phyloP scores from a whole-genome alignment of 352 stramenopile genomes.

The Pythium myriotylum region DNA sequence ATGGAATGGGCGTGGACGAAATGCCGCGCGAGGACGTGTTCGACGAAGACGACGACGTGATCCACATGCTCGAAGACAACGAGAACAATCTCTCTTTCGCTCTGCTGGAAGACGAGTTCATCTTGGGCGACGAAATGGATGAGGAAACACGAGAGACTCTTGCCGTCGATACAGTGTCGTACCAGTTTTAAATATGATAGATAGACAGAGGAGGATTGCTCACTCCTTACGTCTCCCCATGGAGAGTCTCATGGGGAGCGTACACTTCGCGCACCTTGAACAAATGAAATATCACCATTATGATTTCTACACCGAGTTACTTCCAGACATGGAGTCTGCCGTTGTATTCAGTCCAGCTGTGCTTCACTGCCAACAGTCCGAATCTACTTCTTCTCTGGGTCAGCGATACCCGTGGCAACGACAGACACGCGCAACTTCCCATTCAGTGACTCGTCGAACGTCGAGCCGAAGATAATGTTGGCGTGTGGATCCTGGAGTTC shows the following conservation, averaged over 20 bases:
- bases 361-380: too few relatives aligned
- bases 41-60: slow-evolving; percentile 16
- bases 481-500: slow-evolving; percentile 87
- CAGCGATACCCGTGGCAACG: slow-evolving; percentile 86
- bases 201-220: too few relatives aligned
- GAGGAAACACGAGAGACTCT: slow-evolving; percentile 15
- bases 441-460: slow-evolving; percentile 79
- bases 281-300: background rate
- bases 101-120: slow-evolving; percentile 19
- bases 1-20: slow-evolving; percentile 7
- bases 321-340: background rate
- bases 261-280: background rate
- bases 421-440: slow-evolving; percentile 87
- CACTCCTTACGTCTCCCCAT: background rate
- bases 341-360: too few relatives aligned
- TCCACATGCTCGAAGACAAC: slow-evolving; percentile 21
- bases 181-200: slow-evolving; percentile 10
- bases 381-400: slow-evolving; percentile 74
- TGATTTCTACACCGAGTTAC: slow-evolving; percentile 9
- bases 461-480: slow-evolving; percentile 90
- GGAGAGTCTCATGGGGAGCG: background rate
- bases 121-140: slow-evolving; percentile 10
- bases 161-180: slow-evolving; percentile 8
- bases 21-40: background rate
- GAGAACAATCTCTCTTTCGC: slow-evolving; percentile 23